Percentiles rank a stretch among this genome's conserved stretches.
These are phyloP conservation scores for Gillenia trifoliata DNA, from an alignment of 306 rosid species.

Conservation along the genomic window DNA sequence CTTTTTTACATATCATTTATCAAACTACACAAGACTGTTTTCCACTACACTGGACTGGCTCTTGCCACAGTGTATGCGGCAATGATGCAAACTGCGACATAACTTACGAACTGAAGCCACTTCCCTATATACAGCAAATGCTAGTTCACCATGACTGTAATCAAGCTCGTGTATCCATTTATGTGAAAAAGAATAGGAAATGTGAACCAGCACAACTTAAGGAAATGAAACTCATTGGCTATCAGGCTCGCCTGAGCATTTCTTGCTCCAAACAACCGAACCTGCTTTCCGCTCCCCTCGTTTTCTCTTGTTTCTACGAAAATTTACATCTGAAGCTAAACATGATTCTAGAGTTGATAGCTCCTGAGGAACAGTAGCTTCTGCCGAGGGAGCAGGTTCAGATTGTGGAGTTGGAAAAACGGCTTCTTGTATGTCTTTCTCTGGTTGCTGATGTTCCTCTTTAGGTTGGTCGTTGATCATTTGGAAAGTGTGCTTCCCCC, in stretches of 20 bases:
- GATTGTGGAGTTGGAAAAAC: conserved; percentile 29
- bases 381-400: conserved; percentile 27
- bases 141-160: background rate
- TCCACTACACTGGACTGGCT: background rate
- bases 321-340: conserved; percentile 45
- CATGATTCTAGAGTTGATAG: conserved; percentile 51
- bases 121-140: background rate
- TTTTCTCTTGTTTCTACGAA: conserved; percentile 65
- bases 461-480: conserved; percentile 13
- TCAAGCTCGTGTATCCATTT: background rate
- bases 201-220: conserved; percentile 1
- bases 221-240: conserved; percentile 43
- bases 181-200: conserved; percentile 2
- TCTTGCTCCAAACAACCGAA: conserved; percentile 72
- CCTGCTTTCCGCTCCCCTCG: conserved; percentile 89
- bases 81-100: background rate
- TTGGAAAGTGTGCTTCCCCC: conserved; percentile 21
- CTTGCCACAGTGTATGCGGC: background rate
- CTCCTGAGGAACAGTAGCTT: conserved; percentile 35
- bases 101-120: background rate
- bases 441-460: conserved; percentile 35
- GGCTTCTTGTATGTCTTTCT: conserved; percentile 34
- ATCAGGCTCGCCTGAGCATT: conserved; percentile 62
- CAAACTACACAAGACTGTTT: background rate
- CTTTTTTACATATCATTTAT: background rate